Base-by-base conservation (phyloP, 2,329 filamentous ascomycete genomes). In the Fusarium ramigenum region DNA sequence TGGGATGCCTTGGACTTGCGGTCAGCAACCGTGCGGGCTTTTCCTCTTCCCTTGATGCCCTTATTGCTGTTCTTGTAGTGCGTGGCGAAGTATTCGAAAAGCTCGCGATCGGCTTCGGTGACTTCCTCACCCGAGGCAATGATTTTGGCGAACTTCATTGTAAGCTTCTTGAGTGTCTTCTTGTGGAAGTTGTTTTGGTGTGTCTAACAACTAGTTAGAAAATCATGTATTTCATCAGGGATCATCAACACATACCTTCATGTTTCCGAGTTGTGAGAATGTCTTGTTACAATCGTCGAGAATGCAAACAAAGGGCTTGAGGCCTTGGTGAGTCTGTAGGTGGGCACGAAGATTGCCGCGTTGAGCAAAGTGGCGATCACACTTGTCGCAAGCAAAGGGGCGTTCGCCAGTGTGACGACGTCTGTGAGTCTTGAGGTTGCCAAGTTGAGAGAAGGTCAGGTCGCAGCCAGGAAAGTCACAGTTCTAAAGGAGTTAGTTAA, bases 21-120 rank as follows among this genome's bases (percentile, higher is more conserved):
- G 25, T 77, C 78, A 14, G 79, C 78, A 60, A 95, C 92, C 65
- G 90, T 91, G 63, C 94, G 88, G 76, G 95, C 93, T 80, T 96
- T 96, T 47, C 96, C 96, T 50, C 96, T 91, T 16, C 96, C 96
- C 83, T 98, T 98, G 86, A 98, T 98, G 3, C 96, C 96, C 82
- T 97, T 97, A 88, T 98, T 98, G 84, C 93, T 95, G 84, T 98
- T 97, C 86, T 97, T 97, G 87, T 97, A 98, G n/a, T 97, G 87
- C 2, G 88, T 88, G 8, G 91, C 89, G 79, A 98, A 96, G 83
- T 97, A 97, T 75, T 93, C 89, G 85, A 93, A 94, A 57, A 98
- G 86, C 67, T 94, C 92, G 69, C 89, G 91, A 77, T 98, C 94
- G 9, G 84, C 82, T 42, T 91, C 87, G 0, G 88, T 85, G n/a